Conservation (phyloP, 164 flowering plant genomes). For the Umbellularia californica region DNA sequence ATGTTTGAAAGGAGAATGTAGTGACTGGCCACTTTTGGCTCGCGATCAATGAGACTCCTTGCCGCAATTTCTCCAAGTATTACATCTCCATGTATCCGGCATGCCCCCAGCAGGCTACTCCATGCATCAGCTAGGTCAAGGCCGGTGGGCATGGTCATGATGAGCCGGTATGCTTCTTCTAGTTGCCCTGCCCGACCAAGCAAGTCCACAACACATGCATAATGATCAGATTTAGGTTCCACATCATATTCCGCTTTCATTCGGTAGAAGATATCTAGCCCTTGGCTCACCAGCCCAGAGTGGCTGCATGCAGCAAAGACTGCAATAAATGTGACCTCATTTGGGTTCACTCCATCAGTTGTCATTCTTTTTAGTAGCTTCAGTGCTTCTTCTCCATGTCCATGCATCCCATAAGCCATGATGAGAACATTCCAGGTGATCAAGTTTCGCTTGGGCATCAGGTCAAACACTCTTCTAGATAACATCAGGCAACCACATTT, state of each 20-base stretch:
- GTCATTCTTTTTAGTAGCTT: slow-evolving; percentile 43
- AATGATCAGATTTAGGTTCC: slow-evolving; percentile 69
- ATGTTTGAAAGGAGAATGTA: slow-evolving; percentile 75
- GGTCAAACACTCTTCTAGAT: slow-evolving; percentile 51
- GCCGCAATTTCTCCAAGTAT: slow-evolving; percentile 69
- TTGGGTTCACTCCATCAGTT: slow-evolving; percentile 45
- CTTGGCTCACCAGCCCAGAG: slow-evolving; percentile 65
- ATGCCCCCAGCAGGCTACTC: slow-evolving; percentile 87
- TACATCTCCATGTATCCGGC: slow-evolving; percentile 58
- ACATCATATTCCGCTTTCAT: slow-evolving; percentile 54
- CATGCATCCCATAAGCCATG: slow-evolving; percentile 93
- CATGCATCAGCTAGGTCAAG: slow-evolving; percentile 49
- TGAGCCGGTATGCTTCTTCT: slow-evolving; percentile 55
- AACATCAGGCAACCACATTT: slow-evolving; percentile 62
- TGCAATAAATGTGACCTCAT: slow-evolving; percentile 64
- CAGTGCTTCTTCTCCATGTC: slow-evolving; percentile 58
- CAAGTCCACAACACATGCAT: slow-evolving; percentile 76
- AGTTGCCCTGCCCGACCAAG: slow-evolving; percentile 78
- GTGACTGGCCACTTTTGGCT: slow-evolving; percentile 76
- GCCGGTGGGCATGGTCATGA: slow-evolving; percentile 44
- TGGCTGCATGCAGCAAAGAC: slow-evolving; percentile 75
- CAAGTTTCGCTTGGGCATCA: slow-evolving; percentile 47
- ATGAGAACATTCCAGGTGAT: slow-evolving; percentile 81
- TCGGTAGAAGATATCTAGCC: slow-evolving; percentile 43
- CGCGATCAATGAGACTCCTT: slow-evolving; percentile 42